Percentiles rank a stretch among this genome's conserved stretches.
phyloP scores from a whole-genome alignment of 2,329 filamentous ascomycete species.

The Aureobasidium sp. region DNA sequence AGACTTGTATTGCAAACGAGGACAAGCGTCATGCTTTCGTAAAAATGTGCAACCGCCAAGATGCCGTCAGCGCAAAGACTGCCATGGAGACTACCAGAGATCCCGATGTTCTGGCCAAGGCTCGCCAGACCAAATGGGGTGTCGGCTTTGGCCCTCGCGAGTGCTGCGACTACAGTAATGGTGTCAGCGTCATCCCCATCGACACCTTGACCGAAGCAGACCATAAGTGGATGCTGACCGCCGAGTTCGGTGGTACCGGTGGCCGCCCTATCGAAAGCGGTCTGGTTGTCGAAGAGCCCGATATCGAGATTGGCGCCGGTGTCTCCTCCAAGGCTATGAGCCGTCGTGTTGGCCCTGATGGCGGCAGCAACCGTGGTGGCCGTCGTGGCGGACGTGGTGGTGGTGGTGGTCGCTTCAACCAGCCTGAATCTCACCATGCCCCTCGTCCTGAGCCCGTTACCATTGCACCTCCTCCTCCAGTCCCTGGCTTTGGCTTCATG shows the following conservation, averaged over 20 bases:
- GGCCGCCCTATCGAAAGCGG: slow-evolving; percentile 71
- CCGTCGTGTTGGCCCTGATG: slow-evolving; percentile 28
- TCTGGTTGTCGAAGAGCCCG: slow-evolving; percentile 89
- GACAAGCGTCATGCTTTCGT: slow-evolving; percentile 98
- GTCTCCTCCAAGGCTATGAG: slow-evolving; percentile 73
- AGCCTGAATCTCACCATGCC: slow-evolving; percentile 12
- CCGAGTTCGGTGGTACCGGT: slow-evolving; percentile 86
- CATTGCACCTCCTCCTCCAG: slow-evolving; percentile 32
- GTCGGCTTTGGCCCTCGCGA: slow-evolving; percentile 95
- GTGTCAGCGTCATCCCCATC: slow-evolving; percentile 89
- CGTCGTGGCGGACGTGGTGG: slow-evolving; percentile 25
- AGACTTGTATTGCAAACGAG: slow-evolving; percentile 96
- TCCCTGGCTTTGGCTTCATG: slow-evolving; percentile 33
- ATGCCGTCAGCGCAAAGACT: slow-evolving; percentile 75
- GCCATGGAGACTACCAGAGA: slow-evolving; percentile 85
- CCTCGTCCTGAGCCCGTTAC: slow-evolving; percentile 29
- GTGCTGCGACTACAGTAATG: slow-evolving; percentile 90
- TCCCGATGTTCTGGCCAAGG: slow-evolving; percentile 60
- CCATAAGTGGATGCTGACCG: slow-evolving; percentile 92
- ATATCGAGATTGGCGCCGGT: slow-evolving; percentile 96
- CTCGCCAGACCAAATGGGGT: slow-evolving; percentile 80
- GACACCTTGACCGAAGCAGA: slow-evolving; percentile 90
- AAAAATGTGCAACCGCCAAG: slow-evolving; percentile 88
- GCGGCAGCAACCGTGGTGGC: slow-evolving; percentile 24
- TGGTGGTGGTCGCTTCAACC: slow-evolving; percentile 18